Evolutionary conservation across 495 filamentous ascomycete species (phyloP).

Genomic region (Trichoderma erinaceum): DNA sequence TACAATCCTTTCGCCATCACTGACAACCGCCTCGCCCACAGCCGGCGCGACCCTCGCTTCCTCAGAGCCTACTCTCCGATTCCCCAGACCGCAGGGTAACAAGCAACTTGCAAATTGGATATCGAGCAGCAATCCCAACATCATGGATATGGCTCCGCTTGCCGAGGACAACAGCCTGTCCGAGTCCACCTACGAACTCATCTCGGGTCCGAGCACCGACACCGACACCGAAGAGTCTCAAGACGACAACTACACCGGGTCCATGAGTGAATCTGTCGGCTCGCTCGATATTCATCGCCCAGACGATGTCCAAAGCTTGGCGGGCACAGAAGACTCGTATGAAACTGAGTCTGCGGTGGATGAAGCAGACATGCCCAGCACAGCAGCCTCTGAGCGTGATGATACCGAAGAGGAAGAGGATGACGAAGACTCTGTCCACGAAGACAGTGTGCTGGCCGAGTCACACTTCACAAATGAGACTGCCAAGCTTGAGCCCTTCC

Average conservation of each 20-base stretch:
- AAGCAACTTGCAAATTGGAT: conserved; percentile 47
- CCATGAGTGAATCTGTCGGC: conserved; percentile 37
- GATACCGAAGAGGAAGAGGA: conserved; percentile 30
- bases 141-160: conserved; percentile 39
- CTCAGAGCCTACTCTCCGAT: conserved; percentile 40
- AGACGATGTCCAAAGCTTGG: conserved; percentile 50
- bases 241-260: conserved; percentile 45
- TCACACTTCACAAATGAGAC: neutral
- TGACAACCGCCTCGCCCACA: conserved; percentile 1
- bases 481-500: neutral
- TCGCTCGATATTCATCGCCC: conserved; percentile 43
- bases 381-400: conserved; percentile 28
- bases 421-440: conserved; percentile 26
- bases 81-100: conserved; percentile 44
- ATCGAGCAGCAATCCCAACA: conserved; percentile 42
- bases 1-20: neutral
- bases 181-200: conserved; percentile 54
- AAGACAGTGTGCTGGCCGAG: conserved; percentile 23
- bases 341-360: conserved; percentile 33
- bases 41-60: conserved; percentile 22
- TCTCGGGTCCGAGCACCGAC: conserved; percentile 35
- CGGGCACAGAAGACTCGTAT: conserved; percentile 41
- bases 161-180: conserved; percentile 41
- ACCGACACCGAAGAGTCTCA: conserved; percentile 35
- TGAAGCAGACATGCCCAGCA: conserved; percentile 15